These are phyloP conservation scores for Didymosphaeria variabile DNA, from an alignment of 2,329 filamentous ascomycete species.

Conservation along the genomic window DNA sequence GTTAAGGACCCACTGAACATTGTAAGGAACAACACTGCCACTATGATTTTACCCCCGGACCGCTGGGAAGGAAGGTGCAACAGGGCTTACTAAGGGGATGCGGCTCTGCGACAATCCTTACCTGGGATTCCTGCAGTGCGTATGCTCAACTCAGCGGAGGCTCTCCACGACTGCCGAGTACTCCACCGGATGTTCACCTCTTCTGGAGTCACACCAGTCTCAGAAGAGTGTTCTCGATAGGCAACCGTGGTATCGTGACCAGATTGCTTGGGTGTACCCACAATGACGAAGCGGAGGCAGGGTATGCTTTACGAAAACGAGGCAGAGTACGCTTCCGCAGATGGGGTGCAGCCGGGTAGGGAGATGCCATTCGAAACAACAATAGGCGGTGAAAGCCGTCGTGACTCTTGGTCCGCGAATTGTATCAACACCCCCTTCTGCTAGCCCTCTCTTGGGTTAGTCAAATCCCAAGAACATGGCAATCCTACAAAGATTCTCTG, in stretches of 20 bases:
- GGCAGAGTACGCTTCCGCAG: neutral
- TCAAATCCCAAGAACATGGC: neutral
- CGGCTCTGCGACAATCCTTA: neutral
- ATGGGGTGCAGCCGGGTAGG: neutral
- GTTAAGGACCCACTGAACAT: neutral
- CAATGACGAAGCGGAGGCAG: neutral
- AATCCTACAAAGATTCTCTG: neutral
- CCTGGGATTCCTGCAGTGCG: neutral
- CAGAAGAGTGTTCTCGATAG: neutral
- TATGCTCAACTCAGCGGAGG: neutral
- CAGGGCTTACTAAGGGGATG: neutral
- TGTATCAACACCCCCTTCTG: neutral
- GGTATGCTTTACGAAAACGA: neutral
- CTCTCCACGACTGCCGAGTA: neutral
- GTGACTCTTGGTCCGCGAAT: neutral
- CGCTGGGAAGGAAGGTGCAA: neutral
- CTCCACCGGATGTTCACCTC: neutral
- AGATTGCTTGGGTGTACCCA: neutral
- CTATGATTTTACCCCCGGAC: neutral
- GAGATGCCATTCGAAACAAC: neutral
- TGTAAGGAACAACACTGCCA: neutral
- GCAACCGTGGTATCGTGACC: neutral
- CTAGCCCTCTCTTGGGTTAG: conserved; percentile 9
- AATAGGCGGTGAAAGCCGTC: conserved; percentile 2
- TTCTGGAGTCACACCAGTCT: neutral